These are phyloP conservation scores for Starmerella sp. DNA, from an alignment of 805 yeast species.

Conservation along the genomic window DNA sequence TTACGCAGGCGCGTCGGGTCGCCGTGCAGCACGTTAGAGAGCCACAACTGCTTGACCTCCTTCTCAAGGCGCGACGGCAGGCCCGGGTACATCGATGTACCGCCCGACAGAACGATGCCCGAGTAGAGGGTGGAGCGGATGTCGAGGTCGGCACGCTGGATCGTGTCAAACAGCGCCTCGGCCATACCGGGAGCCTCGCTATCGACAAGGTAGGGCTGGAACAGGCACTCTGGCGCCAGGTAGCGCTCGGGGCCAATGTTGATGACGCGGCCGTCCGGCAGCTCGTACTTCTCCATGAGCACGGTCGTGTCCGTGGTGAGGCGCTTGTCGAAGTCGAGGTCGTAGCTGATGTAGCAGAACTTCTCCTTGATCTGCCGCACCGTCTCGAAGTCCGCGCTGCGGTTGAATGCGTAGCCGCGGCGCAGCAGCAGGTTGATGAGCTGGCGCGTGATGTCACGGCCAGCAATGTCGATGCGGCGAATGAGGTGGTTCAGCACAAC, in stretches of 20 bases:
- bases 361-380: conserved; percentile 97
- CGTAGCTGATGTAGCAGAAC: conserved; percentile 88
- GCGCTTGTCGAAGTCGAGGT: conserved; percentile 76
- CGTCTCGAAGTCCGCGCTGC: conserved; percentile 98
- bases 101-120: conserved; percentile 92
- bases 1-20: conserved; percentile 72
- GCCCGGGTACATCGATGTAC: conserved; percentile 98
- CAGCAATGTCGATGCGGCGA: conserved; percentile 89
- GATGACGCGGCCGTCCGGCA: conserved; percentile 93
- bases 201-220: conserved; percentile 91
- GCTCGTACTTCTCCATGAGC: conserved; percentile 77
- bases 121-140: conserved; percentile 77
- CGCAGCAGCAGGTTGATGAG: conserved; percentile 81
- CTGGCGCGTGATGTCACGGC: conserved; percentile 96
- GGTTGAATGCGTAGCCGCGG: conserved; percentile 94
- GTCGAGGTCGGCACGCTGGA: conserved; percentile 92
- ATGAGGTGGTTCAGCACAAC: conserved; percentile 93
- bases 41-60: conserved; percentile 94
- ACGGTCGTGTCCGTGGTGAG: conserved; percentile 92
- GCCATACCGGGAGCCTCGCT: conserved; percentile 96
- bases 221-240: conserved; percentile 92
- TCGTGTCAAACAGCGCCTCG: conserved; percentile 79
- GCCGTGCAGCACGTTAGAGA: conserved; percentile 72
- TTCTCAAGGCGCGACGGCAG: conserved; percentile 90
- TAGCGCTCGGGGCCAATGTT: conserved; percentile 92